Percentiles rank a stretch among this genome's conserved stretches.
Evolutionary conservation across 805 yeast species (phyloP).

Genomic region (Myxozyma melibiosi): DNA sequence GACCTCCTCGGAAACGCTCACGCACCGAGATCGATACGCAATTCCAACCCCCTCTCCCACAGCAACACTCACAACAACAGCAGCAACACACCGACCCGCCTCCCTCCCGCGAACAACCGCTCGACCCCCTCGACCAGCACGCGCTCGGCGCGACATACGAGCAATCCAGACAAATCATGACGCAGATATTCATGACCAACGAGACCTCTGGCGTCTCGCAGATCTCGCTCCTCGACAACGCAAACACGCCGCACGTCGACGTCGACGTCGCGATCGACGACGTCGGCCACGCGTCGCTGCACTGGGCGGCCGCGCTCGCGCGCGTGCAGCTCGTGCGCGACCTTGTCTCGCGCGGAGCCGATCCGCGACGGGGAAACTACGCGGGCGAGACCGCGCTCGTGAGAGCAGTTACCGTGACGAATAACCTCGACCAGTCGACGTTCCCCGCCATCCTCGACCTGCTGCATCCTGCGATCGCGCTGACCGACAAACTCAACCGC

Average conservation of each 20-base stretch:
- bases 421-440: conserved; percentile 74
- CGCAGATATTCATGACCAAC: conserved; percentile 54
- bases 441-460: conserved; percentile 71
- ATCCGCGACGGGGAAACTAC: conserved; percentile 70
- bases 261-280: conserved; percentile 90
- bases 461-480: conserved; percentile 71
- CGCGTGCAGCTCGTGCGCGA: conserved; percentile 68
- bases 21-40: conserved; percentile 3
- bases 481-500: conserved; percentile 69
- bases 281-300: conserved; percentile 89
- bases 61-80: background rate
- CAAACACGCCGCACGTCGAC: conserved; percentile 46
- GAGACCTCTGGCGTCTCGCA: conserved; percentile 42
- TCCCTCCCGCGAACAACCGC: conserved; percentile 4
- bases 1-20: conserved; percentile 27
- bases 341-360: conserved; percentile 67
- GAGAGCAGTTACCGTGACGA: conserved; percentile 81
- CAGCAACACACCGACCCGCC: background rate
- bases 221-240: conserved; percentile 39
- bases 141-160: conserved; percentile 41
- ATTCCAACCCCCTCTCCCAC: background rate
- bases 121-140: conserved; percentile 35
- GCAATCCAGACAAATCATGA: conserved; percentile 49
- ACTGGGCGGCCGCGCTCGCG: conserved; percentile 95
- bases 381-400: conserved; percentile 87